Conservation (phyloP, 164 flowering plant species). For the Stephania cephalantha region DNA sequence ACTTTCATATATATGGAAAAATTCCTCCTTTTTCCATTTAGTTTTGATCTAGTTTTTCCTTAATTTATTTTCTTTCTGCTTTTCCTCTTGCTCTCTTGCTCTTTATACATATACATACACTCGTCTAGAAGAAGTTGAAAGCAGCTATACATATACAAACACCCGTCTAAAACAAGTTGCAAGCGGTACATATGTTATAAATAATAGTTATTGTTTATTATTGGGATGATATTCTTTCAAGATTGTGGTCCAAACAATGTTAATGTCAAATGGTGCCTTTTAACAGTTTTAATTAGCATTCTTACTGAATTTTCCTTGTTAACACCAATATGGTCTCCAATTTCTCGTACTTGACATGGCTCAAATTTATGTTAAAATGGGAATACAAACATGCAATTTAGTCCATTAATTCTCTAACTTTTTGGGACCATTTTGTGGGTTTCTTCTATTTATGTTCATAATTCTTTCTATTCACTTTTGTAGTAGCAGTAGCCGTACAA, state of each 20-base stretch:
- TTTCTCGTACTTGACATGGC: neutral
- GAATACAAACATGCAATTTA: neutral
- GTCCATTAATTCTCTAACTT: neutral
- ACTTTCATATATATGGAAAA: neutral
- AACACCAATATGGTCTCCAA: neutral
- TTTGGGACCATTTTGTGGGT: neutral
- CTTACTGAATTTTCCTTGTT: neutral
- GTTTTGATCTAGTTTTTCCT: neutral
- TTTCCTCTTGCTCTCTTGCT: too few relatives aligned
- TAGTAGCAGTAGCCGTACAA: too few relatives aligned
- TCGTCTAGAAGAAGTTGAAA: neutral
- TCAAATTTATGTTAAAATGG: neutral
- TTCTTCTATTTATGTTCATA: neutral
- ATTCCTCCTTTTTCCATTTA: neutral
- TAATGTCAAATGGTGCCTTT: neutral
- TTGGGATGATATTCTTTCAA: neutral
- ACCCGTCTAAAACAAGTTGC: neutral
- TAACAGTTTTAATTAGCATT: neutral
- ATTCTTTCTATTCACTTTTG: neutral
- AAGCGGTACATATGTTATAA: neutral
- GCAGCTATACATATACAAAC: neutral
- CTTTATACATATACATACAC: neutral
- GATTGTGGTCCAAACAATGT: neutral
- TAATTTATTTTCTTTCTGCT: too few relatives aligned
- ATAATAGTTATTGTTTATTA: neutral